Base-by-base conservation (phyloP, 192 early-diverging fungal species). In the Backusella westeae region DNA sequence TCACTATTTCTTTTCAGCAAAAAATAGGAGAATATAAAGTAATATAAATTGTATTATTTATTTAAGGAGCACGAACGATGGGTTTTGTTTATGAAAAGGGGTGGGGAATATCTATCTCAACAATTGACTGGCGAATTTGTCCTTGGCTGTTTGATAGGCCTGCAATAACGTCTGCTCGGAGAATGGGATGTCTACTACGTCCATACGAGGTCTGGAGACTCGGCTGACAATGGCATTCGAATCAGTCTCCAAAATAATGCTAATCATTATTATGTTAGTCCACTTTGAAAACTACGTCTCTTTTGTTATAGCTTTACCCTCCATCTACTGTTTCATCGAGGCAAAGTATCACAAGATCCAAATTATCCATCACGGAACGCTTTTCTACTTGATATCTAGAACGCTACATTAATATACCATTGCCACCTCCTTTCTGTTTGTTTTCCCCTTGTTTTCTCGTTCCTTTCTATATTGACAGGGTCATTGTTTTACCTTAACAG, bases 291-390 rank as follows among this genome's bases (percentile, higher is more conserved):
- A 36, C 3, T 3, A 42, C 3, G 9, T 39, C 17, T 21, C 19
- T 44, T 41, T 15, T 34, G 6, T 74, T 70, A 32, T 32, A 32
- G 32, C 32, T 67, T 79, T 88, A 95, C 94, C 94, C 97, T 75
- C 97, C 95, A 81, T 99, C 97, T 34, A 99, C 91, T 41, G 93
- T 91, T 78, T 99, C 97, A 83, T 99, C 97, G 49, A 99, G 81
- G 4, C 93, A 92, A 39, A 99, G 89, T 53, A 94, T 90, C 0
- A 97, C 93, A 71, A 96, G 86, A 85, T 99, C 97, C 41, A 96
- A 84, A 85, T 95, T 95, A 80, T 98, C 95, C 74, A 98, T 81
- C 17, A 99, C 86, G 49, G 89, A 87, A 67, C 96, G 89, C 83
- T 97, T 97, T 82, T 97, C 96, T 52, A 97, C 89, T 80, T 95